Percentiles rank a stretch among this genome's conserved stretches.
These are phyloP conservation scores for Letharia lupina DNA, from an alignment of 495 filamentous ascomycete genomes.

Conservation along the genomic window DNA sequence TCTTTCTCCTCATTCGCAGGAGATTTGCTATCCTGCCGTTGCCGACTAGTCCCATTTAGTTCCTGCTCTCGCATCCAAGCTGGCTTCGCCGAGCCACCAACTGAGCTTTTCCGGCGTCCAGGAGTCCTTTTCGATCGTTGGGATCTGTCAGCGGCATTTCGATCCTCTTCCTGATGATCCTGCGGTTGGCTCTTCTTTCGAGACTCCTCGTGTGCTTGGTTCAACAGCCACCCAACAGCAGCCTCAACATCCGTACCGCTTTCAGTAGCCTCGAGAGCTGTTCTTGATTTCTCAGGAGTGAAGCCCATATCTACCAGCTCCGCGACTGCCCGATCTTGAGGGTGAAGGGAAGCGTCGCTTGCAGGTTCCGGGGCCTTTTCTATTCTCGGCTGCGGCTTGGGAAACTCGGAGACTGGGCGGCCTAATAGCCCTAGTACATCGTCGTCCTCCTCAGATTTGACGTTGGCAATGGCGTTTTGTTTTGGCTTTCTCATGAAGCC, in stretches of 20 bases:
- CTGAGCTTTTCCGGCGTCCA: constrained; percentile 33
- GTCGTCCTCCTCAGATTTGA: constrained; percentile 46
- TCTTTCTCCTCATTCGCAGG: constrained; percentile 61
- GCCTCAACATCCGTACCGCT: constrained; percentile 75
- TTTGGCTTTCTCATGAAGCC: constrained; percentile 24
- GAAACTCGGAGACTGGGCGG: constrained; percentile 76
- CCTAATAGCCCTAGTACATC: constrained; percentile 83
- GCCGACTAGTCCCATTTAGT: constrained; percentile 30
- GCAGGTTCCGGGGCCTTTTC: constrained; percentile 37
- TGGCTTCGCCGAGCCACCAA: constrained; percentile 34
- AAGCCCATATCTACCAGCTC: constrained; percentile 97
- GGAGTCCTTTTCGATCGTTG: constrained; percentile 29
- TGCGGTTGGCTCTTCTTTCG: constrained; percentile 45
- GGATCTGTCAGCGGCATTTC: constrained; percentile 26
- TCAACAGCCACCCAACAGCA: constrained; percentile 82
- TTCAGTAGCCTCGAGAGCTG: constrained; percentile 69
- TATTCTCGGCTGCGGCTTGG: constrained; percentile 33
- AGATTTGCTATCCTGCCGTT: constrained; percentile 45
- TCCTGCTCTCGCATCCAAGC: constrained; percentile 41
- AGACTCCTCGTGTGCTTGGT: constrained; percentile 75
- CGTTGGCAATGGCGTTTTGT: not conserved
- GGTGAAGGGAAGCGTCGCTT: constrained; percentile 40
- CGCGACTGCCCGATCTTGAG: constrained; percentile 72
- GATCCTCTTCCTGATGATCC: constrained; percentile 22
- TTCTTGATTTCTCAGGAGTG: constrained; percentile 64